Evolutionary conservation across 2,329 filamentous ascomycete genomes (phyloP).

Genomic region (Lachnellula occidentalis): DNA sequence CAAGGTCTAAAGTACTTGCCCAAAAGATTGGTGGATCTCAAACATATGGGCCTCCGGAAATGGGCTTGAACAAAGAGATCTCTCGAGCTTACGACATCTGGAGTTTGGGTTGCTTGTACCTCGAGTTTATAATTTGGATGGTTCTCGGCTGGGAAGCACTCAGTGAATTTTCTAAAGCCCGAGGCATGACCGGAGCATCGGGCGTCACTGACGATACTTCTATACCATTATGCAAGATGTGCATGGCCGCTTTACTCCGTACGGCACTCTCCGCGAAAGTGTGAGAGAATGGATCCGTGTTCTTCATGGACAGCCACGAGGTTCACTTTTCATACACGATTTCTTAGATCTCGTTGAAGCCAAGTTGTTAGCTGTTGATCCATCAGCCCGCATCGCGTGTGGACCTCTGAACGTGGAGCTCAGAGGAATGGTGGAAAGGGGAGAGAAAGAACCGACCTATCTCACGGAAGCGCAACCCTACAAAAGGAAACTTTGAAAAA

Average conservation of each 20-base stretch:
- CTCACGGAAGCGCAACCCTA: too few species aligned
- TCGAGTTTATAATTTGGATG: constrained; percentile 29
- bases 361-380: constrained; percentile 5
- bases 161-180: not conserved
- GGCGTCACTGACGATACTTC: not conserved
- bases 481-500: too few species aligned
- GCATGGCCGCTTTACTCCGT: not conserved
- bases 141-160: constrained; percentile 14
- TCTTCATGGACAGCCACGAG: constrained; percentile 7
- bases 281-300: constrained; percentile 8
- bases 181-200: not conserved
- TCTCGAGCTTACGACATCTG: constrained; percentile 25
- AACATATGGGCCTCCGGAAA: constrained; percentile 36
- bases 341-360: constrained; percentile 11
- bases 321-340: constrained; percentile 9
- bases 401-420: constrained; percentile 2
- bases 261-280: constrained; percentile 4
- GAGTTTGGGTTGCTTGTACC: constrained; percentile 29
- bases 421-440: not conserved
- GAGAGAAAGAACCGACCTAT: not conserved
- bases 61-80: constrained; percentile 12
- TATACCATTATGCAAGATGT: too few species aligned
- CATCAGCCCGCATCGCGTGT: constrained; percentile 4
- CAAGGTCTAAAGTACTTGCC: constrained; percentile 24
- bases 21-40: constrained; percentile 13